Conservation (phyloP, 768 basidiomycete genomes). For the Chiua virens region DNA sequence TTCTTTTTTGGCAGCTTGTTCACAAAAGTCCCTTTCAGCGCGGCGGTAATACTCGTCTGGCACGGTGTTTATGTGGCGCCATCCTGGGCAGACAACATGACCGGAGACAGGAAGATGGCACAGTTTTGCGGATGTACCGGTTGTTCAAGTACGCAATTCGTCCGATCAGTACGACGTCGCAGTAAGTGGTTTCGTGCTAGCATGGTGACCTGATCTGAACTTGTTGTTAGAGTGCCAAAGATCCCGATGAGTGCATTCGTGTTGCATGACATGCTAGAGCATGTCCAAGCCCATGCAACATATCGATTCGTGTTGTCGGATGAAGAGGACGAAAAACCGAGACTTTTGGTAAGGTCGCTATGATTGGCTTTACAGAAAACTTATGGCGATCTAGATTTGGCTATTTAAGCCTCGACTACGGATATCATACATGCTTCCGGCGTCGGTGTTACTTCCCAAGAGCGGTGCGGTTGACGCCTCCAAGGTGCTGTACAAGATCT, state of each 20-base stretch:
- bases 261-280: conserved; percentile 88
- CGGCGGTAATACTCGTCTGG: conserved; percentile 61
- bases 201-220: background rate
- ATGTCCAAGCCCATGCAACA: conserved; percentile 87
- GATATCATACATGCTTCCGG: conserved; percentile 66
- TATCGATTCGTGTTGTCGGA: conserved; percentile 90
- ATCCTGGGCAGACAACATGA: conserved; percentile 70
- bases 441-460: conserved; percentile 57
- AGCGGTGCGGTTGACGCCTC: conserved; percentile 64
- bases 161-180: conserved; percentile 56
- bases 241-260: conserved; percentile 85
- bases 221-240: conserved; percentile 31
- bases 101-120: conserved; percentile 34
- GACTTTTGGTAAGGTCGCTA: conserved; percentile 63
- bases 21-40: conserved; percentile 37
- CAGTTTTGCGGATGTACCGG: conserved; percentile 52
- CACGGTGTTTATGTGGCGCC: conserved; percentile 83
- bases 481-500: conserved; percentile 83
- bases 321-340: conserved; percentile 78
- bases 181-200: conserved; percentile 46
- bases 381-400: conserved; percentile 65
- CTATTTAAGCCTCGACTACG: conserved; percentile 89
- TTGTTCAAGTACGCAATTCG: conserved; percentile 85
- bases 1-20: conserved; percentile 18
- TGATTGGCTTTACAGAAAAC: background rate